These are phyloP conservation scores for Onygenales sp. DNA, from an alignment of 2,329 filamentous ascomycete species.

Conservation along the genomic window DNA sequence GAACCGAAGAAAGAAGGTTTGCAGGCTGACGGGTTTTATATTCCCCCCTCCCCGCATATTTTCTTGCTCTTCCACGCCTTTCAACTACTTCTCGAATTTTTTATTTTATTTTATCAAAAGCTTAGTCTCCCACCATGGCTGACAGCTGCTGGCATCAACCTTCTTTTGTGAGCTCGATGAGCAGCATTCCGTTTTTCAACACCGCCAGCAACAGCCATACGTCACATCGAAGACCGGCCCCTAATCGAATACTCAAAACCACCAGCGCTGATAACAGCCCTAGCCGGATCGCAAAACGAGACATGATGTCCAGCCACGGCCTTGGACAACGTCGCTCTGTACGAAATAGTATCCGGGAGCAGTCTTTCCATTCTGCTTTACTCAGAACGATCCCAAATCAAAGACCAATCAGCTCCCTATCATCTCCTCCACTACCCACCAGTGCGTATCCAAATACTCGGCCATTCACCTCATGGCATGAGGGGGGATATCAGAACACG, in stretches of 20 bases:
- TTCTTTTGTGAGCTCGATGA: neutral
- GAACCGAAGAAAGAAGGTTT: neutral
- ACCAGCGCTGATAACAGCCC: conserved; percentile 62
- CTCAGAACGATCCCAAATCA: neutral
- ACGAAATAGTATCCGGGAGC: neutral
- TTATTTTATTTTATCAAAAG: neutral
- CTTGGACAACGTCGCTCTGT: neutral
- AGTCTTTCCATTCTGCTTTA: conserved; percentile 1
- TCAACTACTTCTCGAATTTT: neutral
- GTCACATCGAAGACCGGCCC: neutral
- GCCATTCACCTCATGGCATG: neutral
- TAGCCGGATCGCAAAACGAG: conserved; percentile 37
- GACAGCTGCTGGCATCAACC: neutral
- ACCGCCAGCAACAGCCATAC: neutral
- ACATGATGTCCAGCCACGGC: conserved; percentile 15
- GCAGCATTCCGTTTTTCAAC: neutral
- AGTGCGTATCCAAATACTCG: neutral
- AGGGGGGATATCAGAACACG: neutral
- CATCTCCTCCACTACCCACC: neutral
- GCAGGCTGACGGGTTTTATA: neutral
- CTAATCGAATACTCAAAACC: conserved; percentile 49
- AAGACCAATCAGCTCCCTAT: neutral
- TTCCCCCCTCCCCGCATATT: neutral
- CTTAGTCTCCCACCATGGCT: neutral
- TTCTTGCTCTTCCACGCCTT: neutral